Conservation (phyloP, 202 grass and related monocot genomes). For the Eragrostis tef region DNA sequence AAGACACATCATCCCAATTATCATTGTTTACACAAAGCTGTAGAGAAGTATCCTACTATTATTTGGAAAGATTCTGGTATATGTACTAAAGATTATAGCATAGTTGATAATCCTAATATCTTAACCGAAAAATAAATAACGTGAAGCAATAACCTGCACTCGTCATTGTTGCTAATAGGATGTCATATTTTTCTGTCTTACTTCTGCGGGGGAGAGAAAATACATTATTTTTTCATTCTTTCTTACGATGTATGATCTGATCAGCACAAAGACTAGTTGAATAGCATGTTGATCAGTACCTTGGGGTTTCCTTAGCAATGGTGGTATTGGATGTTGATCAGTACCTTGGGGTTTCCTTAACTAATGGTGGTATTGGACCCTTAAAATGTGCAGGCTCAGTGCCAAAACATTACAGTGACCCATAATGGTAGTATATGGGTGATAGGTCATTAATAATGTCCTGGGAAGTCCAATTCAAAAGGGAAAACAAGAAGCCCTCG, state of each 20-base stretch:
- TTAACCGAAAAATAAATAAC: background rate
- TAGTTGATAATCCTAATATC: background rate
- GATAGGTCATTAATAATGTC: background rate
- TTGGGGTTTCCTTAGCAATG: background rate
- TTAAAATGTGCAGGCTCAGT: background rate
- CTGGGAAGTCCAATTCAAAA: background rate
- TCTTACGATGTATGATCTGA: background rate
- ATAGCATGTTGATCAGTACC: background rate
- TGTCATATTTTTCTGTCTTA: background rate
- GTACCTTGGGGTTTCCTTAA: background rate
- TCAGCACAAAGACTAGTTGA: background rate
- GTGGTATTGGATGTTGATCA: background rate
- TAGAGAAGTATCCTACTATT: background rate
- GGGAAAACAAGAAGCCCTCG: background rate
- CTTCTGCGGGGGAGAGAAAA: background rate
- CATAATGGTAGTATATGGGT: too few species aligned
- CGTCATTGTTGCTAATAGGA: background rate
- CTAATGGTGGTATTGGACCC: background rate
- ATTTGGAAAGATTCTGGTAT: background rate
- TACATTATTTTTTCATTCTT: too few species aligned
- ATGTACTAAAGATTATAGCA: background rate
- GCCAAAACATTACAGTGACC: constrained; percentile 34
- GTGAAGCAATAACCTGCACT: background rate
- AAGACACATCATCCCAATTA: too few species aligned
- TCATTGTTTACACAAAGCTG: background rate